These are phyloP conservation scores for Pythium pyrilobum DNA, from an alignment of 352 stramenopile genomes.

Conservation along the genomic window DNA sequence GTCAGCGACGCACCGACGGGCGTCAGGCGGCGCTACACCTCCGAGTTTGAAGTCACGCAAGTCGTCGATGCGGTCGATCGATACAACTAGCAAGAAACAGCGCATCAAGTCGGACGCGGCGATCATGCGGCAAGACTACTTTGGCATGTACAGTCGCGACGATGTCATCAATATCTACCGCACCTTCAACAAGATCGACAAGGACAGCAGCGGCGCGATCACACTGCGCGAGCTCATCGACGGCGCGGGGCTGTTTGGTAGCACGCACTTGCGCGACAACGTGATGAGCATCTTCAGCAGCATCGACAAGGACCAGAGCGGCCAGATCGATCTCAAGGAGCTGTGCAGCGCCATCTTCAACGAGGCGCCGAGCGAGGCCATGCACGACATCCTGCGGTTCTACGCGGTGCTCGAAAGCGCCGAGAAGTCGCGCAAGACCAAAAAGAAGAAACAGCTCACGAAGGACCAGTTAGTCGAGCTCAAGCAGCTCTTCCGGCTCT, in stretches of 20 bases:
- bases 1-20: background rate
- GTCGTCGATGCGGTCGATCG: conserved; percentile 3
- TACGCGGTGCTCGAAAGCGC: conserved; percentile 46
- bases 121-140: conserved; percentile 56
- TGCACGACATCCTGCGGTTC: conserved; percentile 53
- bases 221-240: conserved; percentile 56
- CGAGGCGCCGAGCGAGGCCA: conserved; percentile 29
- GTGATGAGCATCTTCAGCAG: conserved; percentile 72
- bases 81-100: conserved; percentile 41
- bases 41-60: conserved; percentile 1
- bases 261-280: conserved; percentile 61
- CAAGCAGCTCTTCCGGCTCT: conserved; percentile 61
- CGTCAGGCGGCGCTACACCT: background rate
- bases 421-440: conserved; percentile 39
- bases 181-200: conserved; percentile 69
- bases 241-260: conserved; percentile 52
- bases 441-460: conserved; percentile 52
- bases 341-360: conserved; percentile 56
- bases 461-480: conserved; percentile 53
- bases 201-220: conserved; percentile 62
- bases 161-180: conserved; percentile 69
- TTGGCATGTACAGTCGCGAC: conserved; percentile 58
- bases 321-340: conserved; percentile 66
- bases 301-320: conserved; percentile 71
- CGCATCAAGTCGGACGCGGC: conserved; percentile 53